Evolutionary conservation across 257 asterid genomes (phyloP), one percentile per base, ranked within the genome.

Genomic region (Anisodus acutangulus): DNA sequence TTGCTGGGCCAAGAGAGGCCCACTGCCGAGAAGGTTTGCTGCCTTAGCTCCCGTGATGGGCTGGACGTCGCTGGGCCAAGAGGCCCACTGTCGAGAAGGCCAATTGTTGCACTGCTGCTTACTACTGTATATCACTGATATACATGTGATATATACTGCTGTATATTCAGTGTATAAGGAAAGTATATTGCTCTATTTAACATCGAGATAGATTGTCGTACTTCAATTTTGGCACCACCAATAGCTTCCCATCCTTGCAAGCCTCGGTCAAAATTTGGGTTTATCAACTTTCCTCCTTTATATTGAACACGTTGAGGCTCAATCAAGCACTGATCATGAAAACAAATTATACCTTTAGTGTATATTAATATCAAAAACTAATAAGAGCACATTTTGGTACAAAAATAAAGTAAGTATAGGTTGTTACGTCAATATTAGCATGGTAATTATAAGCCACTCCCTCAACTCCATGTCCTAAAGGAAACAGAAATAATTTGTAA

Each of bases 271-370:
- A 76, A 76, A 51, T 76, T 76, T 11, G 81, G 81, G 3, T 51
- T 76, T 76, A 15, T 76, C 63, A 76, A 31, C 22, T 11, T 76
- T 51, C 81, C 81, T 51, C 81, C 81, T 51, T 26, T 76, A 76
- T 76, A 76, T 76, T 76, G 81, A 76, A 51, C 63, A 26, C 11
- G 81, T 3, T 76, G 47, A 76, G 81, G 81, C n/a, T 76, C 63
- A 3, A 2, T 12, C 45, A 76, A 6, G 4, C 81, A 76, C 81
- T 76, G 63, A 76, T 71, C 57, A 76, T 76, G 22, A 51, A 11
- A 72, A 71, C 5, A 9, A 47, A 3, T 43, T 71, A 49, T 12
- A 74, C 9, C 41, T 5, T 47, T 76, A 19, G 4, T 10, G 22
- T 68, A 72, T 72, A 26, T 76, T 13, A 22, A n/a, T 8, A 22